Base-by-base conservation (phyloP, 176 grass and related monocot species). In the Eremochloa ophiuroides region DNA sequence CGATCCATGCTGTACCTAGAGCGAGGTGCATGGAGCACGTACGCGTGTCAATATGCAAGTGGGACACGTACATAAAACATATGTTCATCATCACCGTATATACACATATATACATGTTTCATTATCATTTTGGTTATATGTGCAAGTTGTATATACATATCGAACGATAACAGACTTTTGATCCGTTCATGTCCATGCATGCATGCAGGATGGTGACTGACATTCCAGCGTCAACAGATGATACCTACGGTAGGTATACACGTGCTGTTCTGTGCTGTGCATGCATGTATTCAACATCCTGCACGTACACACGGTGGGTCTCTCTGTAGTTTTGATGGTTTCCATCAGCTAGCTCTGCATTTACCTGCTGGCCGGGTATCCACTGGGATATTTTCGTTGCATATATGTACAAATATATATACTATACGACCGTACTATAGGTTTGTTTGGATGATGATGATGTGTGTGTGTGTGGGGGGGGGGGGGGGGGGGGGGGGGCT, bases 201-300 rank as follows among this genome's bases (percentile, higher is more conserved):
- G 70, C 60, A 59, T 87, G 71, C 83, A 98, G 95, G 95, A 81
- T 93, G 90, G 95, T 98, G 1, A 98, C 92, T 11, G 92, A 98
- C 71, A 98, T 98, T 74, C 95, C 95, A 14, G 92, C 83, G 27
- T 93, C 95, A 28, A 98, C 90, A 6, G 88, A 94, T 78, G 60
- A 83, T 22, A 87, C 34, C 27, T 87, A 84, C 75, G 92, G 95
- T 98, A 44, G 87, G 94, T 56, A 39, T 5, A 40, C 25, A 10
- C 10, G 17, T 16, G 2, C 13, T 46, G 42, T 44, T 43, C 10
- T 34, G 33, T 2, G 33, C 33, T 34, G 33, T 34, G 33, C 33
- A 34, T 34, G 33, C 33, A 34, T 34, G 33, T 34, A 34, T 34
- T 34, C 33, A 34, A 34, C 33, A 34, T 34, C 33, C 33, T 34